phyloP scores from a whole-genome alignment of 257 asterid genomes.

The Knoxia roxburghii region DNA sequence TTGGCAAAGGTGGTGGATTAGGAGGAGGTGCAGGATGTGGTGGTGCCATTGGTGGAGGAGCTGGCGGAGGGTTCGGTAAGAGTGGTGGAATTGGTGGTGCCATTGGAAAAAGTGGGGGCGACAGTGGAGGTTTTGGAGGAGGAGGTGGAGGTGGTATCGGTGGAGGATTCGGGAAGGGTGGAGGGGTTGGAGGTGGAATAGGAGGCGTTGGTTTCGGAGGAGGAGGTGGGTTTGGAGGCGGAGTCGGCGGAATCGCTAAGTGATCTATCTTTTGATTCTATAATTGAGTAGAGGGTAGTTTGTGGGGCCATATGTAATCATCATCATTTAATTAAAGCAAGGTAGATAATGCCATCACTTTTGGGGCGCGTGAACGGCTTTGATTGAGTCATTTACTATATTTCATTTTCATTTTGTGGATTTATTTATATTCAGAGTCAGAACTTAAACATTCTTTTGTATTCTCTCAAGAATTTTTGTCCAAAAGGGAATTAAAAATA shows the following conservation, averaged over 20 bases:
- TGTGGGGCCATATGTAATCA: background rate
- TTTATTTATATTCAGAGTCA: too few relatives aligned
- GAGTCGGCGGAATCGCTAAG: background rate
- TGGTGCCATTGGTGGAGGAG: background rate
- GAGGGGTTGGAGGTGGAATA: background rate
- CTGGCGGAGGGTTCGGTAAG: too few relatives aligned
- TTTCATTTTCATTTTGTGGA: too few relatives aligned
- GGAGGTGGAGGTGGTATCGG: background rate
- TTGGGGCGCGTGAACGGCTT: background rate
- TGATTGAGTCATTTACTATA: too few relatives aligned
- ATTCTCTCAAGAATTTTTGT: too few relatives aligned
- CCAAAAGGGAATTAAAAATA: too few relatives aligned
- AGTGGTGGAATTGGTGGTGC: slow-evolving; percentile 3
- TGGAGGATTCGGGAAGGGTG: slow-evolving; percentile 2
- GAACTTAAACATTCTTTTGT: too few relatives aligned
- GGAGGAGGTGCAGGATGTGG: background rate
- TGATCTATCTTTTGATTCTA: background rate
- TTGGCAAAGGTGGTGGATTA: background rate
- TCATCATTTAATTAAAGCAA: background rate
- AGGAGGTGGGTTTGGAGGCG: background rate
- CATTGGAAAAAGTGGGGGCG: background rate
- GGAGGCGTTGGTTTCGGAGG: background rate
- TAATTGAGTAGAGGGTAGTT: too few relatives aligned
- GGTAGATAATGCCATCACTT: too few relatives aligned
- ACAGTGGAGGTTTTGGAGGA: background rate